These are phyloP conservation scores for Medicago ruthenica DNA, from an alignment of 306 rosid species.

Conservation along the genomic window DNA sequence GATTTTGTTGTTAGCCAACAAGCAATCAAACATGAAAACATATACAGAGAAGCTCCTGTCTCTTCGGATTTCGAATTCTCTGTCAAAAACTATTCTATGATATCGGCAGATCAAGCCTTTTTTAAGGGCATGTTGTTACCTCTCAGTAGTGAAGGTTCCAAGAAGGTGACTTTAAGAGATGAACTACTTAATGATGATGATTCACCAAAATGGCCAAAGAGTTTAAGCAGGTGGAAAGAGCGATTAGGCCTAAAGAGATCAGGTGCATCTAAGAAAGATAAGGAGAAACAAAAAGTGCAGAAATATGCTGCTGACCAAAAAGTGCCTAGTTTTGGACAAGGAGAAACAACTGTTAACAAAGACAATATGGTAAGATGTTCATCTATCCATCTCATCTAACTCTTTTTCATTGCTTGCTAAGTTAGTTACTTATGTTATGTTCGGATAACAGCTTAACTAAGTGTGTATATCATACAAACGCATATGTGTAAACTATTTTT, in stretches of 20 bases:
- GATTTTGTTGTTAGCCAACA: conserved; percentile 81
- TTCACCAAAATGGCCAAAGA: conserved; percentile 63
- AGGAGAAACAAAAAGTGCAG: conserved; percentile 46
- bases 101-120: conserved; percentile 81
- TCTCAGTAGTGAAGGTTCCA: conserved; percentile 52
- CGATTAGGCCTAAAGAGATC: conserved; percentile 65
- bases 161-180: conserved; percentile 80
- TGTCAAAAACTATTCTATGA: conserved; percentile 72
- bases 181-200: conserved; percentile 56
- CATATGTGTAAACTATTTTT: background rate
- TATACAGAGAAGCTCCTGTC: conserved; percentile 89
- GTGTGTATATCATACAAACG: background rate
- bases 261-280: conserved; percentile 57
- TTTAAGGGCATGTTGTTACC: conserved; percentile 86
- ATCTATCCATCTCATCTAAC: background rate
- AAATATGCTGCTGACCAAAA: conserved; percentile 63
- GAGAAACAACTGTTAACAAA: conserved; percentile 51
- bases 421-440: background rate
- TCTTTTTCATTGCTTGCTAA: background rate
- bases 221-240: conserved; percentile 76
- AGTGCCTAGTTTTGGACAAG: conserved; percentile 54
- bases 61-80: conserved; percentile 95
- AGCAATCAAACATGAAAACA: conserved; percentile 62
- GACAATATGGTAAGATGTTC: conserved; percentile 60
- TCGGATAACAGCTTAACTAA: background rate